Base-by-base conservation (phyloP, 139 green algal species). In the Chlorella vulgaris region DNA sequence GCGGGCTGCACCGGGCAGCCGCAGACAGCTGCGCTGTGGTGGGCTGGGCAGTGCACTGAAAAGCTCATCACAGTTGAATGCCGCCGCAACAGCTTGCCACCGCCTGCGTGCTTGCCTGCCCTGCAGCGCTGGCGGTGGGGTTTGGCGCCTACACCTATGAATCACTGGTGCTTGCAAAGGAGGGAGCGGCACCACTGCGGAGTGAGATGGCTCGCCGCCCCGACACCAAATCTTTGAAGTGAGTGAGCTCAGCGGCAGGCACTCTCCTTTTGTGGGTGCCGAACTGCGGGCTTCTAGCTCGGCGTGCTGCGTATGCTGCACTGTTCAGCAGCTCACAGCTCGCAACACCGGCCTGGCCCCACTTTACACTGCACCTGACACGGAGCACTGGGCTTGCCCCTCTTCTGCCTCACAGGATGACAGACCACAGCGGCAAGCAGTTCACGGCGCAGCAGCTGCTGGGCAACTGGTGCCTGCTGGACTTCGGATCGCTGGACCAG, bases 111-210 rank as follows among this genome's bases (percentile, higher is more conserved):
- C n/a, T n/a, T n/a, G n/a, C n/a, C n/a, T n/a, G n/a, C n/a, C n/a
- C n/a, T 61, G 70, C 73, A 79, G 73, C 73, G 19, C 53, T 79
- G 51, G 33, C 21, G 26, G 51, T 68, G 1, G 73, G 73, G 7
- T 18, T 79, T 6, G 73, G 35, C 10, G 73, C 73, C 24, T 79
- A 79, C 38, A 51, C 51, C 8, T 79, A 79, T 35, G 73, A 79
- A 53, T 53, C 58, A 3, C 33, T 67, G 7, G 33, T 53, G 51
- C 31, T 79, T 33, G 73, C 73, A 5, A 69, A 39, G 26, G 53
- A 79, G 26, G 24, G 22, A 18, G 39, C 29, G 24, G n/a, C n/a
- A 29, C 73, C 73, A 26, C 33, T 79, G 51, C 7, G 19, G 35
- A 24, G 3, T 1, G 58, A 67, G 22, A 68, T 67, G 31, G 50